These are phyloP conservation scores for Botrytis medusae DNA, from an alignment of 2,329 filamentous ascomycete species.

Conservation along the genomic window DNA sequence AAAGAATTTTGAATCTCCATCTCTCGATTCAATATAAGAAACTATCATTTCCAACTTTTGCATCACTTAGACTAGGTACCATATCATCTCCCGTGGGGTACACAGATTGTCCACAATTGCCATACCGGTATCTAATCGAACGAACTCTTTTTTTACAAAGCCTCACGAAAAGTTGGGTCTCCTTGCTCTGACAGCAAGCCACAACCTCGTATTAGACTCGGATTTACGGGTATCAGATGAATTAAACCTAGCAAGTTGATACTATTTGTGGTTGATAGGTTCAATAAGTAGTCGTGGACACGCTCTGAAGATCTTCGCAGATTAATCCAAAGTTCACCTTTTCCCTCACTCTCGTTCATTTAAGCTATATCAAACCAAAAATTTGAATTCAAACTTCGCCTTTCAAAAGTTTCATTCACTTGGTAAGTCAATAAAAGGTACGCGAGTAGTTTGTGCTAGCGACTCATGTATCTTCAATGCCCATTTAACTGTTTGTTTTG, in stretches of 20 bases:
- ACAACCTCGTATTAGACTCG: constrained; percentile 10
- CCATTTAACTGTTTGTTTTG: background rate
- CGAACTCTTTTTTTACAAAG: background rate
- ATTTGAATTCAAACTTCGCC: background rate
- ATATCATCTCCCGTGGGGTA: background rate
- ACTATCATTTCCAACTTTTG: background rate
- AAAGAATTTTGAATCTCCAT: background rate
- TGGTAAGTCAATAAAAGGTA: background rate
- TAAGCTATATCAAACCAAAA: background rate
- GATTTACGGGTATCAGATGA: background rate
- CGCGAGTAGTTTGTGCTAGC: background rate
- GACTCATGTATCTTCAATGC: background rate
- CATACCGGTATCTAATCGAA: background rate
- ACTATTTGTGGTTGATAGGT: background rate
- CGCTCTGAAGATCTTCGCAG: background rate
- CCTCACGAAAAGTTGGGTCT: background rate
- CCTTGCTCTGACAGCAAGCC: constrained; percentile 12
- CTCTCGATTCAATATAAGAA: background rate
- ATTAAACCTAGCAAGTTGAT: background rate
- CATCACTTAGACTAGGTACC: background rate
- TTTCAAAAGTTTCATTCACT: background rate
- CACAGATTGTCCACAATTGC: background rate
- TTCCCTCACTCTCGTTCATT: constrained; percentile 1
- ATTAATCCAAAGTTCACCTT: background rate
- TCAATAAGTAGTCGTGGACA: constrained; percentile 4